Base-by-base conservation (phyloP, 2,329 filamentous ascomycete species). In the Neofusicoccum ribis region DNA sequence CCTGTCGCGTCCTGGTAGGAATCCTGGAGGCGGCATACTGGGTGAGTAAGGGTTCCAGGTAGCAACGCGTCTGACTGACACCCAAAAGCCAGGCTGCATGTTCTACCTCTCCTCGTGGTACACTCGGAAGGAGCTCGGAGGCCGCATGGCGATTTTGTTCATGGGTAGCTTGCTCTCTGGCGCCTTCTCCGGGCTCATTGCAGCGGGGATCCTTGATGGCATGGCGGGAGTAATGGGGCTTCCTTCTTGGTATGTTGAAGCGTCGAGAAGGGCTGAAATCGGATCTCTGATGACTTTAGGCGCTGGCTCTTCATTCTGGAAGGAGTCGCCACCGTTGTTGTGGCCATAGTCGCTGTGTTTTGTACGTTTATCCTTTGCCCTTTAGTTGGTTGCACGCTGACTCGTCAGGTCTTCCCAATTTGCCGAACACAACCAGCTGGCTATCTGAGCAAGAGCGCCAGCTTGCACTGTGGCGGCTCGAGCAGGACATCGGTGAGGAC, bases 401-500 rank as follows among this genome's bases (percentile, higher is more conserved):
- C 56, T 1, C n/a, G 11, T 0, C 43, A 69, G 76, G 91, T 34
- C 79, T 92, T 15, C 89, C 89, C 0, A 86, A 91, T 72, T 89
- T 90, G 68, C 89, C 89, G 1, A 80, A 83, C 36, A 81, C 71
- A 64, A 80, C 71, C 3, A 64, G 66, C 23, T 79, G 77, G 77
- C 72, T 79, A 31, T 77, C 72, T 5, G 75, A 78, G 31, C 73
- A 74, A 63, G 77, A 79, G 63, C 71, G 76, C 2, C 73, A 78
- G 50, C 72, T 79, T 23, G 77, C 77, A 31, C 69, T 73, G 7
- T 78, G 72, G 46, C 71, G 77, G 1, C 68, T 79, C 8, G 69
- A 73, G 20, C 73, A 77, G 61, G 77, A 79, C 47, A 71, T 78
- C 4, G 77, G 77, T 2, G 72, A 77, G 65, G 76, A 77, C 15